phyloP scores from a whole-genome alignment of 257 asterid species.

The Scutellaria barbata region DNA sequence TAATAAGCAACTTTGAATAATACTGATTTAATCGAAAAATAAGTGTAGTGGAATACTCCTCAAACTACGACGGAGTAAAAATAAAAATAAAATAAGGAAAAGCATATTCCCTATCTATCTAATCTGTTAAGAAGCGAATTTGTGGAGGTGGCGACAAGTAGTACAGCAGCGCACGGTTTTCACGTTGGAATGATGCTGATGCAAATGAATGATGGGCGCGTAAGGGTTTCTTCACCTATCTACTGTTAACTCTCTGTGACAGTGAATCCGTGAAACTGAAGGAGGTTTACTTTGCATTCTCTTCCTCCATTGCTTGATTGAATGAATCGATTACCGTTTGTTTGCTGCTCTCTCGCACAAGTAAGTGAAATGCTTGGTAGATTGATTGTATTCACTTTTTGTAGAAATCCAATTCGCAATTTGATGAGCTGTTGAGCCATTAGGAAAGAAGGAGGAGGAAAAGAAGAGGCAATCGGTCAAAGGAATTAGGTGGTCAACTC shows the following conservation, averaged over 20 bases:
- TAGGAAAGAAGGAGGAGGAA: background rate
- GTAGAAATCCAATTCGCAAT: background rate
- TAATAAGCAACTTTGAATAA: too few relatives aligned
- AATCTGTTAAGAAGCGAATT: conserved; percentile 30
- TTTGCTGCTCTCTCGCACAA: conserved; percentile 4
- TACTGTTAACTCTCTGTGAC: background rate
- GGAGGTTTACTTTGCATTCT: background rate
- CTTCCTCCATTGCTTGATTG: conserved; percentile 17
- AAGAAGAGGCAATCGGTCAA: conserved; percentile 12
- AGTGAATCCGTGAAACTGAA: conserved; percentile 10
- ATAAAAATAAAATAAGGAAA: background rate
- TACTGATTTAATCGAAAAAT: too few relatives aligned
- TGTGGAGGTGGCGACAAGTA: conserved; percentile 38
- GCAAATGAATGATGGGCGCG: conserved; percentile 29
- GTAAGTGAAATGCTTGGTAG: conserved; percentile 15
- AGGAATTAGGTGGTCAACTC: conserved; percentile 26
- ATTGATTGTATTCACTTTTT: background rate
- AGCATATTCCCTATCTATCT: conserved; percentile 34
- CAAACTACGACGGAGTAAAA: too few relatives aligned
- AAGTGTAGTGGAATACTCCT: too few relatives aligned
- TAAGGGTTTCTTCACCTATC: conserved; percentile 21
- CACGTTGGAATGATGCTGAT: conserved; percentile 33
- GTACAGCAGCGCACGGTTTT: conserved; percentile 36
- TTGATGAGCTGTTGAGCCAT: conserved; percentile 13
- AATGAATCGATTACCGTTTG: conserved; percentile 17